Percentiles rank a stretch among this genome's conserved stretches.
These are phyloP conservation scores for Euphorbia lathyris DNA, from an alignment of 345 rosid species.

Conservation along the genomic window DNA sequence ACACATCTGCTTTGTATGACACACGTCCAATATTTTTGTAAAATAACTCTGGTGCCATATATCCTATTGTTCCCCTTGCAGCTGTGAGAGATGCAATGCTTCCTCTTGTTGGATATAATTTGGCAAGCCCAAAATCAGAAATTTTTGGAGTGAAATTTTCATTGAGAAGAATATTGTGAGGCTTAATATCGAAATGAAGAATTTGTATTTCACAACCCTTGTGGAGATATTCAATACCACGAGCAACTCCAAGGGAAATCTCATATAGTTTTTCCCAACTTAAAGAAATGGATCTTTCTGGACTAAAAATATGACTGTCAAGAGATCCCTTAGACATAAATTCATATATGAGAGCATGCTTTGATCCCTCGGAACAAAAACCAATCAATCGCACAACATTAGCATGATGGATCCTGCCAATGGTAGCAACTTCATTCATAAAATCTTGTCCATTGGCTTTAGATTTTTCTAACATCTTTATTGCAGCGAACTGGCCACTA, in stretches of 20 bases:
- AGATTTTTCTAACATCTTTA: constrained; percentile 8
- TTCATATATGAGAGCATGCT: neutral
- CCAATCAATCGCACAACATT: constrained; percentile 1
- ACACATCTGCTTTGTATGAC: too few species aligned
- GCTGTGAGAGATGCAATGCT: constrained; percentile 2
- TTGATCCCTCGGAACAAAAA: constrained; percentile 10
- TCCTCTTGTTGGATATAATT: neutral
- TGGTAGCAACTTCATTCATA: constrained; percentile 16
- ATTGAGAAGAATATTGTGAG: constrained; percentile 8
- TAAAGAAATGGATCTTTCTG: neutral
- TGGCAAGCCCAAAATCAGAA: neutral
- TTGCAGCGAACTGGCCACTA: neutral
- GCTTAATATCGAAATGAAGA: neutral
- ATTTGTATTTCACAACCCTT: constrained; percentile 1
- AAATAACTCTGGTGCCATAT: constrained; percentile 10
- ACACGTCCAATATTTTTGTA: neutral
- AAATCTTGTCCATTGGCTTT: constrained; percentile 11
- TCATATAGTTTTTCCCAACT: constrained; percentile 12
- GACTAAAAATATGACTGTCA: neutral
- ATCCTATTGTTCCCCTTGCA: constrained; percentile 8
- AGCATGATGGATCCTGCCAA: constrained; percentile 11
- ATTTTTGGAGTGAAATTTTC: neutral
- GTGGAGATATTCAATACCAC: constrained; percentile 14
- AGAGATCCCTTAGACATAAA: neutral
- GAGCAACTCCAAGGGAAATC: constrained; percentile 15